Conservation (phyloP, 805 yeast species). For the Kluyveromyces siamensis region DNA sequence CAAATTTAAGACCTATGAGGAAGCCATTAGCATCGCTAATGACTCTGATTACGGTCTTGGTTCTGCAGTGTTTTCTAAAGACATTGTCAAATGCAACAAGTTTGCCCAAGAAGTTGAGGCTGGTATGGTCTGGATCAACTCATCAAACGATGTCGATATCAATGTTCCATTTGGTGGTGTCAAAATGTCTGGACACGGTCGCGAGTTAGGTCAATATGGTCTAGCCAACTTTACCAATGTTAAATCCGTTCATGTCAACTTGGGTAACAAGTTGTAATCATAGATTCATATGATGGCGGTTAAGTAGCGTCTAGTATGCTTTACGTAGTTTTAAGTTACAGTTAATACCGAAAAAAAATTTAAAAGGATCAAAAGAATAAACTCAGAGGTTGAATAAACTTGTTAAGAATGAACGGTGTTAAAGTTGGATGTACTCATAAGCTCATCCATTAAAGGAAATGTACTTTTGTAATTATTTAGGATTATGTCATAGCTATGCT, state of each 20-base stretch:
- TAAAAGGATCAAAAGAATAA: too few relatives aligned
- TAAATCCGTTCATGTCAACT: slow-evolving; percentile 64
- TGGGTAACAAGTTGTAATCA: slow-evolving; percentile 29
- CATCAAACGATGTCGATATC: slow-evolving; percentile 47
- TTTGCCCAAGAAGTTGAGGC: slow-evolving; percentile 35
- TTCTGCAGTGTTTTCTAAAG: slow-evolving; percentile 36
- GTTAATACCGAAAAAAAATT: neutral
- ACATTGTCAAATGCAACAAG: slow-evolving; percentile 31
- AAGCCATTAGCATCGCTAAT: slow-evolving; percentile 36
- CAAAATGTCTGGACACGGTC: slow-evolving; percentile 56
- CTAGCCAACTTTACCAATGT: slow-evolving; percentile 52
- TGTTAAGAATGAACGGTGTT: too few relatives aligned
- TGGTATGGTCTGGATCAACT: slow-evolving; percentile 51
- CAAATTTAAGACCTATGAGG: slow-evolving; percentile 36
- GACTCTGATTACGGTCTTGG: slow-evolving; percentile 39
- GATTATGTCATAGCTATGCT: too few relatives aligned
- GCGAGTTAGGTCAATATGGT: slow-evolving; percentile 64
- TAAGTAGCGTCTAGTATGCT: slow-evolving; percentile 28
- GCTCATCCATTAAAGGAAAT: too few relatives aligned
- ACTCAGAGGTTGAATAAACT: too few relatives aligned
- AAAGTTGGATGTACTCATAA: too few relatives aligned
- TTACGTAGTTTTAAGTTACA: slow-evolving; percentile 18
- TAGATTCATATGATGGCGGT: slow-evolving; percentile 19
- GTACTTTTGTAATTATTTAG: too few relatives aligned
- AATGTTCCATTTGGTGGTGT: slow-evolving; percentile 64